phyloP scores from a whole-genome alignment of 2,329 filamentous ascomycete genomes.

The Lasiodiplodia gonubiensis region DNA sequence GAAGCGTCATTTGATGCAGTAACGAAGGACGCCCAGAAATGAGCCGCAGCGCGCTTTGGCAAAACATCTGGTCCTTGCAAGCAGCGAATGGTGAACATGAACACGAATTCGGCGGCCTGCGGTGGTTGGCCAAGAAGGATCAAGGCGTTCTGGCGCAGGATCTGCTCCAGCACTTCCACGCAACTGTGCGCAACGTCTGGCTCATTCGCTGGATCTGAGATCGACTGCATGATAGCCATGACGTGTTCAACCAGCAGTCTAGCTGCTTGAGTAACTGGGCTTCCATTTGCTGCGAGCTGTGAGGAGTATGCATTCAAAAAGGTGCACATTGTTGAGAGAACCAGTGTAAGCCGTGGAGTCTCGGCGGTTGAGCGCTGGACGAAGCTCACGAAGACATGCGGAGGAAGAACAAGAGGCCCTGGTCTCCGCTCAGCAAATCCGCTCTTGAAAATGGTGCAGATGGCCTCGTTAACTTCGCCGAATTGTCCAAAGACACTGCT shows the following conservation, averaged over 20 bases:
- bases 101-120: constrained; percentile 67
- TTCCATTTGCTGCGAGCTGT: constrained; percentile 42
- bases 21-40: constrained; percentile 65
- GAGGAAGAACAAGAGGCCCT: constrained; percentile 77
- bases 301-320: constrained; percentile 55
- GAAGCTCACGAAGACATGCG: constrained; percentile 69
- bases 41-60: constrained; percentile 74
- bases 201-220: constrained; percentile 69
- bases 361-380: constrained; percentile 64
- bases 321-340: constrained; percentile 74
- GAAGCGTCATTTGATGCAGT: constrained; percentile 2
- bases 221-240: constrained; percentile 64
- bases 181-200: constrained; percentile 74
- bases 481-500: constrained; percentile 59
- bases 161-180: constrained; percentile 72
- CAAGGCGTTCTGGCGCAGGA: constrained; percentile 66
- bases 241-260: constrained; percentile 62
- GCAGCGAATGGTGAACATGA: constrained; percentile 73
- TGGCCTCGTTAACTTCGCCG: constrained; percentile 72
- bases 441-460: constrained; percentile 72
- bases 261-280: constrained; percentile 47
- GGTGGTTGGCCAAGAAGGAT: constrained; percentile 66
- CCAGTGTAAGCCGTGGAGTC: constrained; percentile 70
- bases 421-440: constrained; percentile 77
- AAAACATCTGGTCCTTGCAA: constrained; percentile 74